These are phyloP conservation scores for Marasmius tenuissimus DNA, from an alignment of 1,284 basidiomycete species.

Conservation along the genomic window DNA sequence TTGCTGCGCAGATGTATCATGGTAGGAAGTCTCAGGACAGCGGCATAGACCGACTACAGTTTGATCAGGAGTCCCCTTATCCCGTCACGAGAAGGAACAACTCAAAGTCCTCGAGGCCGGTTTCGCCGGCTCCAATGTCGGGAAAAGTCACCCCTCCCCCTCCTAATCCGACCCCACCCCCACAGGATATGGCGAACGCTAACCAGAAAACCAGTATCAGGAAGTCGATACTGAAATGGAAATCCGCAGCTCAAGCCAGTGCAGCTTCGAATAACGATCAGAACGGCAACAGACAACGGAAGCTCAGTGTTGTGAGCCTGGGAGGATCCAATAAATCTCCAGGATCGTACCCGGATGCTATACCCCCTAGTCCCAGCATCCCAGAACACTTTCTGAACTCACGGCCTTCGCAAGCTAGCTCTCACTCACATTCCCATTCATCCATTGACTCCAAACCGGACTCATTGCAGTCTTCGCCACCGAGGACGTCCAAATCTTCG, in stretches of 20 bases:
- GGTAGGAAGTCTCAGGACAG: constrained; percentile 18
- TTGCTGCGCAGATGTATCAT: constrained; percentile 28
- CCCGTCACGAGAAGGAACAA: constrained; percentile 30
- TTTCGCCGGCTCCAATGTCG: constrained; percentile 15
- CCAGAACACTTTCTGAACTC: constrained; percentile 37
- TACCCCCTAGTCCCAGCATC: constrained; percentile 46
- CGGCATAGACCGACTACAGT: constrained; percentile 47
- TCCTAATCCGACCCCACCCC: constrained; percentile 12
- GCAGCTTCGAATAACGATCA: constrained; percentile 19
- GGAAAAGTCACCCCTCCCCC: constrained; percentile 16
- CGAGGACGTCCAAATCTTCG: constrained; percentile 15
- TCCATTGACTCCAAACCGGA: constrained; percentile 32
- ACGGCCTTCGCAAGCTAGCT: constrained; percentile 18
- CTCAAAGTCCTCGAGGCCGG: constrained; percentile 19
- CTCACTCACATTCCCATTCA: constrained; percentile 25
- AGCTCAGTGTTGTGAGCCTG: constrained; percentile 35
- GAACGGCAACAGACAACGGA: constrained; percentile 13
- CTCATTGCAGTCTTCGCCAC: constrained; percentile 1
- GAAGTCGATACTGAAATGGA: constrained; percentile 74
- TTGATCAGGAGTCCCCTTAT: constrained; percentile 69
- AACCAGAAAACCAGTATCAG: constrained; percentile 43
- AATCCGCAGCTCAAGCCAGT: constrained; percentile 30
- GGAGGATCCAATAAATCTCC: constrained; percentile 29
- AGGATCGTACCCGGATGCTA: constrained; percentile 27
- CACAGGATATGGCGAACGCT: constrained; percentile 17